Evolutionary conservation across 2,329 filamentous ascomycete genomes (phyloP), one percentile per base, ranked within the genome.

Genomic region (Trichophyton verrucosum): DNA sequence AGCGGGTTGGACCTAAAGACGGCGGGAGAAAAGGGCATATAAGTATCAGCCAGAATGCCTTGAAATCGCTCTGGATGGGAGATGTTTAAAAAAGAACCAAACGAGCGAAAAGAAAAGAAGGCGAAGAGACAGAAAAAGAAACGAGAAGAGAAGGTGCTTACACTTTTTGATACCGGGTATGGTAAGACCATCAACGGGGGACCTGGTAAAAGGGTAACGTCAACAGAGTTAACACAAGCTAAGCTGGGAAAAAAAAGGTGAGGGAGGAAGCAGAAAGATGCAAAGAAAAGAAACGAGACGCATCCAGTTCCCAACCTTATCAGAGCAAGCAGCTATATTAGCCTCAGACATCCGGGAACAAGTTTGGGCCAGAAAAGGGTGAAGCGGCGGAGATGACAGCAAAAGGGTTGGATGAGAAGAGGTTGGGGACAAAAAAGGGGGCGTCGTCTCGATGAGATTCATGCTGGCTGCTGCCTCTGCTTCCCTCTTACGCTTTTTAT

Each of bases 21-120:
- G 20, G 27, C 11, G 13, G 7, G 11, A 30, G 30, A 40, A 9
- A 24, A 20, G 30, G 22, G 20, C 7, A 27, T 33, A 36, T 33
- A 56, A 27, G 33, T 51, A 51, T 22, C 46, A 51, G 46, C n/a
- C 46, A 51, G 46, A 9, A 22, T 27, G 46, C 6, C 9, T 51
- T 27, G 20, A 24, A 22, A 27, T 9, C 6, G 3, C 20, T 27
- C 7, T 53, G 49, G 17, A 22, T 20, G 49, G 49, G 17, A 22
- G 46, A 53, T 53, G 49, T 53, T 53, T 53, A 33, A 53, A 53
- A 53, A 53, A 30, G 49, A 53, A 53, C 49, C 49, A 24, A 53
- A n/a, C 30, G 22, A n/a, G 49, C 49, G 49, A 53, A 53, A 44
- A 44, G 40, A 44, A 44, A 44, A 44, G 40, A 44, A 44, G 33